These are phyloP conservation scores for Drechslerella stenobrocha DNA, from an alignment of 2,329 filamentous ascomycete species.

Conservation along the genomic window DNA sequence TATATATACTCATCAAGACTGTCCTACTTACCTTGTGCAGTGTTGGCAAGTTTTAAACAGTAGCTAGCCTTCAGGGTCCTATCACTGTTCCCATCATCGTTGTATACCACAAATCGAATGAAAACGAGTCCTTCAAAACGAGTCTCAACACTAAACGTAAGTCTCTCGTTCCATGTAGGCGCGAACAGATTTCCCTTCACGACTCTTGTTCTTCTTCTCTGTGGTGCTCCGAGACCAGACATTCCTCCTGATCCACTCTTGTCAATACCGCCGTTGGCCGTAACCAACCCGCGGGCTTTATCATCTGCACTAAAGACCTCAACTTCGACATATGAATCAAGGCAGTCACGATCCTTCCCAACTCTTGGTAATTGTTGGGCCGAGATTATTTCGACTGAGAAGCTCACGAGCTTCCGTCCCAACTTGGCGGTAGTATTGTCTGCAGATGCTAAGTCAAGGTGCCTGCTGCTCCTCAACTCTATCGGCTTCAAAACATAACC, in stretches of 20 bases:
- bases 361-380: constrained; percentile 86
- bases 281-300: constrained; percentile 73
- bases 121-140: constrained; percentile 93
- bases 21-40: constrained; percentile 67
- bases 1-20: too few species aligned
- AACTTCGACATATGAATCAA: constrained; percentile 93
- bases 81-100: constrained; percentile 74
- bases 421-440: constrained; percentile 63
- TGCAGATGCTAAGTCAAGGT: constrained; percentile 59
- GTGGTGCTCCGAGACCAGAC: constrained; percentile 70
- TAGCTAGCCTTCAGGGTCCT: constrained; percentile 76
- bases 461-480: constrained; percentile 73
- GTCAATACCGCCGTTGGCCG: constrained; percentile 68
- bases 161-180: constrained; percentile 78
- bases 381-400: constrained; percentile 85
- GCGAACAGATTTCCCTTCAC: constrained; percentile 91
- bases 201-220: constrained; percentile 77
- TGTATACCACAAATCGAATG: constrained; percentile 87
- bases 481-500: constrained; percentile 93
- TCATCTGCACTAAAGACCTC: constrained; percentile 95
- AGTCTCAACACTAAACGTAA: constrained; percentile 82
- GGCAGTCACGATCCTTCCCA: constrained; percentile 60
- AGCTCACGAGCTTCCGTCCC: constrained; percentile 78
- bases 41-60: constrained; percentile 84
- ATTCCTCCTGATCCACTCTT: constrained; percentile 63